phyloP scores from a whole-genome alignment of 1,284 basidiomycete species.

The Ceratobasidium theobromae region DNA sequence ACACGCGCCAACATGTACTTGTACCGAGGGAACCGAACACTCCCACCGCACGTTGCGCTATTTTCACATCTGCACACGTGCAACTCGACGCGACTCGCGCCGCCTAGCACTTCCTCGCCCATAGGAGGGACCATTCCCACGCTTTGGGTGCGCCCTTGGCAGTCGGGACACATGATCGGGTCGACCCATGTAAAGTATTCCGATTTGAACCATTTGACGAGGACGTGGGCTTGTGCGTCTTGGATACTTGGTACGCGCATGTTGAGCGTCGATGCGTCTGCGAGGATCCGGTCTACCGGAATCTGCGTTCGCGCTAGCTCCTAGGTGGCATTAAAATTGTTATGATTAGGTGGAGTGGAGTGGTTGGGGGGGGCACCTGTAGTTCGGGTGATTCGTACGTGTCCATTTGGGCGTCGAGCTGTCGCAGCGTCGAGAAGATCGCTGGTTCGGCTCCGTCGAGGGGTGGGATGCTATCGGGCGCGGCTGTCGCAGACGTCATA shows the following conservation, averaged over 20 bases:
- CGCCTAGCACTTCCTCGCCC: constrained; percentile 42
- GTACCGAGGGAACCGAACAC: constrained; percentile 46
- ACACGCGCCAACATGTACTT: constrained; percentile 40
- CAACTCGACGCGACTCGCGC: constrained; percentile 48
- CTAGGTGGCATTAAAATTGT: constrained; percentile 28
- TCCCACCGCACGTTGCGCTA: constrained; percentile 38
- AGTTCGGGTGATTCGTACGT: constrained; percentile 36
- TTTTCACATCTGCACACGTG: constrained; percentile 40
- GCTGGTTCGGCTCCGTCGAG: neutral
- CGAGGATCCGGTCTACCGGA: constrained; percentile 38
- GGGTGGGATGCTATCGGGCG: too few species aligned
- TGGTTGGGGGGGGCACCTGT: constrained; percentile 33
- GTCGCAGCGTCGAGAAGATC: constrained; percentile 27
- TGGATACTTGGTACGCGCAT: constrained; percentile 38
- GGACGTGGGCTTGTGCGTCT: constrained; percentile 43
- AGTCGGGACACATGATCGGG: constrained; percentile 47
- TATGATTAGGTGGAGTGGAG: neutral
- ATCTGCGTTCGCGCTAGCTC: constrained; percentile 38
- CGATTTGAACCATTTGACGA: constrained; percentile 50
- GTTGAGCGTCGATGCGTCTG: constrained; percentile 34
- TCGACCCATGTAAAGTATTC: constrained; percentile 50
- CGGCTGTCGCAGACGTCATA: too few species aligned
- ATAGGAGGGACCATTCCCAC: constrained; percentile 37
- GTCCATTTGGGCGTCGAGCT: constrained; percentile 37
- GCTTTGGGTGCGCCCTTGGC: constrained; percentile 41